Conservation (phyloP, 2,329 filamentous ascomycete genomes). For the Ophiostoma piceae region DNA sequence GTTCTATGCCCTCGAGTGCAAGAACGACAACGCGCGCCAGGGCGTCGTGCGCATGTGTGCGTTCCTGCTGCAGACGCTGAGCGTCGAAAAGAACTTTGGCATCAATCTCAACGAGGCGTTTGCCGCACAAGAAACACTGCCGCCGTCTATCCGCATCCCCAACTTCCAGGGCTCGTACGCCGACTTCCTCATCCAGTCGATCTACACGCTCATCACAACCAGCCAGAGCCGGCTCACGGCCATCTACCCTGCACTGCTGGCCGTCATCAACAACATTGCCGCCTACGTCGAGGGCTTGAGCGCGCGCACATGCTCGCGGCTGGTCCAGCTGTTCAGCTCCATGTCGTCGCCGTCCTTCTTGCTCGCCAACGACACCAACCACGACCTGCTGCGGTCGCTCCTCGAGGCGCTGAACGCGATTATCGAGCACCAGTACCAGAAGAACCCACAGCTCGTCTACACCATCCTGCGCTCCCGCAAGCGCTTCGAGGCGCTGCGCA, state of each 20-base stretch:
- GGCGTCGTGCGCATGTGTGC: constrained; percentile 94
- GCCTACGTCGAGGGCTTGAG: constrained; percentile 76
- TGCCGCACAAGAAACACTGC: constrained; percentile 81
- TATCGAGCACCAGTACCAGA: constrained; percentile 79
- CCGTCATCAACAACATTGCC: constrained; percentile 89
- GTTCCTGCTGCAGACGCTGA: constrained; percentile 92
- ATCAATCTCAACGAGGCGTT: constrained; percentile 85
- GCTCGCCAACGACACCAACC: constrained; percentile 86
- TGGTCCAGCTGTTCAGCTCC: constrained; percentile 81
- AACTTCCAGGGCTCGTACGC: constrained; percentile 87
- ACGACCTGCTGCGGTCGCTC: constrained; percentile 71
- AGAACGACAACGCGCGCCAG: constrained; percentile 78
- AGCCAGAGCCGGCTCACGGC: constrained; percentile 87
- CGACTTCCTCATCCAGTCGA: constrained; percentile 91
- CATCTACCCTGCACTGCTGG: constrained; percentile 85
- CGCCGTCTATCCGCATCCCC: constrained; percentile 70
- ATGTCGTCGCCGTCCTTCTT: constrained; percentile 94
- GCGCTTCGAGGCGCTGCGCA: constrained; percentile 75
- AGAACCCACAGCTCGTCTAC: constrained; percentile 77
- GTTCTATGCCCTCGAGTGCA: constrained; percentile 89
- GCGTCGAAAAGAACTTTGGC: constrained; percentile 86
- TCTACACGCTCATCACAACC: constrained; percentile 84
- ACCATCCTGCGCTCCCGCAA: constrained; percentile 73
- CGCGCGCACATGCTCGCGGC: constrained; percentile 67
- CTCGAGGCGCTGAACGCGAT: constrained; percentile 87